Base-by-base conservation (phyloP, 148 eudicot genomes). In the Rhododendron vialii region DNA sequence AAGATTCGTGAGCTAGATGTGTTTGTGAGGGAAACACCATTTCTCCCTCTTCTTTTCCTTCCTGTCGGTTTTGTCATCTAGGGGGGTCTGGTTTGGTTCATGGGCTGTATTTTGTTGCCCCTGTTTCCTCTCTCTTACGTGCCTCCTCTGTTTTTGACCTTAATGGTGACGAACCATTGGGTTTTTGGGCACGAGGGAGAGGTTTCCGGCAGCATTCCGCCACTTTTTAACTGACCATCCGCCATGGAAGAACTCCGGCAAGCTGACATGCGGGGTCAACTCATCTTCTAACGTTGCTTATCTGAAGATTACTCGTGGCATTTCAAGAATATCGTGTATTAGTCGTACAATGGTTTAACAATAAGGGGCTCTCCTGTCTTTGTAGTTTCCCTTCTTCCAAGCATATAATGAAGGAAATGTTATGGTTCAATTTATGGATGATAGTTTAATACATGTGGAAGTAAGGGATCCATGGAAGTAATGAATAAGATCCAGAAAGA, bases 121-220 rank as follows among this genome's bases (percentile, higher is more conserved):
- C 24, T 55, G 12, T 18, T 33, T 11, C 30, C 84, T 20, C 67
- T 45, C 83, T 82, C 17, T 69, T 24, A 8, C 15, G 63, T 76
- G 78, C 48, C 17, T 26, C 41, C 73, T 69, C 55, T 45, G 33
- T 83, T 87, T 87, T 82, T 76, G 22, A 47, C 88, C 88, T 15
- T 61, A 71, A 67, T 81, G 84, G 84, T 81, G 24, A 73, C 15
- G 4, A 5, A 28, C 76, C 82, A 74, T 75, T 57, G 86, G 85
- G 77, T 87, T 87, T 83, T 78, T 87, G 33, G 86, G 88, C 36
- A 35, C 33, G 43, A 2, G 76, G 35, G 81, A 74, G 82, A 41
- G 82, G 82, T 77, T 84, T 57, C 79, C 38, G 74, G 86, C 82
- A 38, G 55, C 82, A 55, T 8, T 85, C 74, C 67, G 30, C 83